Evolutionary conservation across 2,329 filamentous ascomycete genomes (phyloP), one percentile per base, ranked within the genome.

Genomic region (Fusarium albosuccineum): DNA sequence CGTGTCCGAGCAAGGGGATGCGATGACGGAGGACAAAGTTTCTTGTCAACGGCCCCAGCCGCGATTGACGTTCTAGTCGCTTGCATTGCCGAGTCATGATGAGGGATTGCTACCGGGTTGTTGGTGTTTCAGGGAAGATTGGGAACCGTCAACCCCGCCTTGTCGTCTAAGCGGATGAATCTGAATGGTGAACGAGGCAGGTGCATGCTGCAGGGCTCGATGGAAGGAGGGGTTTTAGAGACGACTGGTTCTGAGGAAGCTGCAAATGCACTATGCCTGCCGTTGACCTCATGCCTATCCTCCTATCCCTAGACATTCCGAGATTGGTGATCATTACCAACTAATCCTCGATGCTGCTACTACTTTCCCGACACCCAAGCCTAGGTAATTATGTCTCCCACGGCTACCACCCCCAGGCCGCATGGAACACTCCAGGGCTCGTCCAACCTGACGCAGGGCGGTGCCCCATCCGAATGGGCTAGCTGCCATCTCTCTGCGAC

Each of bases 1-100:
- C 65, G 66, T 70, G 69, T 67, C 69, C 60, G 56, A 52, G 55
- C 57, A 60, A 61, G 60, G 63, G 64, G 57, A 55, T 41, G 46
- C 44, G 54, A 62, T 57, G 63, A 34, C 59, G 64, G 55, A 62
- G 45, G 55, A 52, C 16, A 50, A 55, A 62, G 26, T 22, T 39
- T 34, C 37, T 54, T 62, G 50, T 57, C 46, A 40, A 55, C 37
- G 34, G 42, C 34, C 33, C 27, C 26, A 56, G 53, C 42, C 53
- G 41, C 33, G 51, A 53, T 57, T 57, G 46, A 61, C 52, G 40
- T 41, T 29, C 41, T 27, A 39, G 22, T 41, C 50, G 26, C 50
- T 62, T 55, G 22, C 36, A 33, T 26, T 44, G 39, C 33, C 66
- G 66, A 68, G 66, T 67, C 66, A 68, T 68, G 66, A 46, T 48